Conservation (phyloP, 306 rosid species). For the Potentilla sterilis region DNA sequence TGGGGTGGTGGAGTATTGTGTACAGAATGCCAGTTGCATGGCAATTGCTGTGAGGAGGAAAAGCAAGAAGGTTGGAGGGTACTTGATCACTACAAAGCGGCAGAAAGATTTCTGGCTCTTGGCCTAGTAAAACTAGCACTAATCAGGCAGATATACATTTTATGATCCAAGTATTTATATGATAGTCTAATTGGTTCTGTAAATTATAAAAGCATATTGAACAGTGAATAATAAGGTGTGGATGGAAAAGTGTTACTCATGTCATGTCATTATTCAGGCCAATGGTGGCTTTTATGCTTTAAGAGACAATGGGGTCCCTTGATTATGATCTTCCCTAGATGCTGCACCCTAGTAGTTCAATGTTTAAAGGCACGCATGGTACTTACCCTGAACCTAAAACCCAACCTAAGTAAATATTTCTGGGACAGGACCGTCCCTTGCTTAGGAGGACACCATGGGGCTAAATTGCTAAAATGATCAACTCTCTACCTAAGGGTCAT, state of each 20-base stretch:
- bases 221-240: constrained; percentile 28
- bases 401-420: neutral
- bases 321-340: neutral
- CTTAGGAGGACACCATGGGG: too few relatives aligned
- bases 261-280: constrained; percentile 33
- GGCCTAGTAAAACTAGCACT: constrained; percentile 36
- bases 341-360: neutral
- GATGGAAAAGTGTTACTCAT: constrained; percentile 22
- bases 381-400: neutral
- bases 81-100: constrained; percentile 90
- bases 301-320: constrained; percentile 18
- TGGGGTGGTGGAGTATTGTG: constrained; percentile 70
- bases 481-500: too few relatives aligned
- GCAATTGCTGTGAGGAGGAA: constrained; percentile 91
- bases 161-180: neutral
- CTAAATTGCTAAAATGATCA: too few relatives aligned
- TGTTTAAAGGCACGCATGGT: constrained; percentile 21
- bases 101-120: constrained; percentile 98
- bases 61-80: constrained; percentile 76
- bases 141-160: neutral
- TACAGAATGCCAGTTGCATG: constrained; percentile 90
- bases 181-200: constrained; percentile 25
- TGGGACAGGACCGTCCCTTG: neutral
- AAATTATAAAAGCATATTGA: constrained; percentile 36
- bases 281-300: constrained; percentile 13